Base-by-base conservation (phyloP, 495 filamentous ascomycete species). In the Margaritispora aquatica region DNA sequence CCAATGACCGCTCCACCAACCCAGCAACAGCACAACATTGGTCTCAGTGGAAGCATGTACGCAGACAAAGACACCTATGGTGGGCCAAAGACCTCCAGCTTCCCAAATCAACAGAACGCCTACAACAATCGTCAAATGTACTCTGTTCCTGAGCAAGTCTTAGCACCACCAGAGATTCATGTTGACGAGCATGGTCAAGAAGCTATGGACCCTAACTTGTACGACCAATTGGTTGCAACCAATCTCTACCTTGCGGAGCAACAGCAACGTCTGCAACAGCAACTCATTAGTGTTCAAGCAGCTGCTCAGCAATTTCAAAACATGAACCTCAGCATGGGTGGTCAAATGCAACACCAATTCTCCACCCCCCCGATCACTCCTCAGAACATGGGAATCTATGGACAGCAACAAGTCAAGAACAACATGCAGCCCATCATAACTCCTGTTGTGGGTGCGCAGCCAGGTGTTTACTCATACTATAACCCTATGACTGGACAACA, bases 211-310 rank as follows among this genome's bases (percentile, higher is more conserved):
- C 90, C 92, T 57, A 86, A 84, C 51, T 66, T 92, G 34, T 89
- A 92, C 62, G 87, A 89, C 55, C 88, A 94, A 69, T 73, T 96
- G 60, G 80, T 96, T 72, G 86, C 88, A 49, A 91, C 89, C 68
- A 92, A 94, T 65, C 71, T 90, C 51, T 92, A 92, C 61, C 77
- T 97, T 34, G 88, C 89, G 24, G 88, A 93, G 57, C 89, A 95
- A 70, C 90, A 96, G 71, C 88, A 94, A 73, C 86, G 87, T 51
- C 78, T 96, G 52, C 81, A 83, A 64, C 81, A 84, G 63, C 82
- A 84, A 66, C 69, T 84, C 41, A 70, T 75, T 24, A 77, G 68
- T 48, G 76, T 86, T 7, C 81, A 84, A 65, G 77, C 79, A 22
- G 78, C 82, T 44, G 81, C 83, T 36, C 79, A 92, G 74, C 89